These are phyloP conservation scores for Clathrospora elynae DNA, from an alignment of 2,329 filamentous ascomycete species.

Conservation along the genomic window DNA sequence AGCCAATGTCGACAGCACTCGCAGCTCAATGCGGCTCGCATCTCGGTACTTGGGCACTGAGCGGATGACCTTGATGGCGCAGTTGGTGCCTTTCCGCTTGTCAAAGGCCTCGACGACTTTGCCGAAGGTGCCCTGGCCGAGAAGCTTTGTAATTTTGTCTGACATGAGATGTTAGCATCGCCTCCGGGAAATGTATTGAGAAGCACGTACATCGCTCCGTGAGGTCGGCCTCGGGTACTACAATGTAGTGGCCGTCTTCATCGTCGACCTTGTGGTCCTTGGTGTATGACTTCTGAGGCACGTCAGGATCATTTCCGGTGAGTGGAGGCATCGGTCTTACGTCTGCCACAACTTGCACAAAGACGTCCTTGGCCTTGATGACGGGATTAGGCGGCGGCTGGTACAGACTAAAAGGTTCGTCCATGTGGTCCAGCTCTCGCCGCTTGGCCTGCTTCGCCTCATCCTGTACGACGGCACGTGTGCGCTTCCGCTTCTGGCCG, in stretches of 20 bases:
- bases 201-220: slow-evolving; percentile 81
- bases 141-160: slow-evolving; percentile 88
- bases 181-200: neutral
- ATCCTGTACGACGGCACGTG: slow-evolving; percentile 78
- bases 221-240: slow-evolving; percentile 81
- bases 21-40: slow-evolving; percentile 89
- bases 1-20: slow-evolving; percentile 88
- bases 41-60: slow-evolving; percentile 98
- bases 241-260: slow-evolving; percentile 96
- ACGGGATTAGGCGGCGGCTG: slow-evolving; percentile 85
- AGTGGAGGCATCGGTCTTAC: slow-evolving; percentile 51
- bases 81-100: slow-evolving; percentile 73
- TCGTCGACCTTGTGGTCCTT: slow-evolving; percentile 82
- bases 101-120: slow-evolving; percentile 96
- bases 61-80: slow-evolving; percentile 97
- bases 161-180: slow-evolving; percentile 22
- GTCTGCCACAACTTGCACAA: slow-evolving; percentile 64
- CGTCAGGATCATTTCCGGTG: slow-evolving; percentile 25
- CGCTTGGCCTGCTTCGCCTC: slow-evolving; percentile 70
- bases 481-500: slow-evolving; percentile 91
- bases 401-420: slow-evolving; percentile 77
- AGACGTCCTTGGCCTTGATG: slow-evolving; percentile 76
- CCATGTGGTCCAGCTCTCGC: slow-evolving; percentile 70
- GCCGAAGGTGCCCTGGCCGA: slow-evolving; percentile 96
- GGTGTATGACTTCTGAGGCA: slow-evolving; percentile 51